Evolutionary conservation across 116 monocot genomes (phyloP).

Genomic region (Trichopus zeylanicus): DNA sequence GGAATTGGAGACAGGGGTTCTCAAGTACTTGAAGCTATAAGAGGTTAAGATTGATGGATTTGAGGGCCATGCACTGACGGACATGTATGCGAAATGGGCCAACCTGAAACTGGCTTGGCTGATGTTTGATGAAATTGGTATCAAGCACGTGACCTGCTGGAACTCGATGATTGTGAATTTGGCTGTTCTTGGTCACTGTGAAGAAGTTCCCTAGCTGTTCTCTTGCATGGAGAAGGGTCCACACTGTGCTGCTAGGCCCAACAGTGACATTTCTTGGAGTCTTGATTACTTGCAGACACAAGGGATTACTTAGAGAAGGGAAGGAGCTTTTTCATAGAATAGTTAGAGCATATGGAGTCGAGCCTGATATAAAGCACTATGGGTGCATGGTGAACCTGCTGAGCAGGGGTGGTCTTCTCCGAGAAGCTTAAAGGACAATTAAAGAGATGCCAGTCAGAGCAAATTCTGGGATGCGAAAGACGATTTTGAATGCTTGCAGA

Average conservation of each 20-base stretch:
- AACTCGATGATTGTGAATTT: conserved; percentile 71
- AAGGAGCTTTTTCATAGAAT: conserved; percentile 37
- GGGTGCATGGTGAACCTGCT: conserved; percentile 79
- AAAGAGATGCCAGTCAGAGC: conserved; percentile 38
- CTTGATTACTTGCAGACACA: conserved; percentile 62
- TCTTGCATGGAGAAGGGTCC: conserved; percentile 36
- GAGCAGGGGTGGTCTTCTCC: conserved; percentile 39
- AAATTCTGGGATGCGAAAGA: conserved; percentile 49
- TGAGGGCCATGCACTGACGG: conserved; percentile 53
- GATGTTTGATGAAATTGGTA: conserved; percentile 46
- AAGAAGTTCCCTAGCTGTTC: conserved; percentile 60
- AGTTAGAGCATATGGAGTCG: conserved; percentile 31
- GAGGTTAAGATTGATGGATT: conserved; percentile 44
- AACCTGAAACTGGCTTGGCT: conserved; percentile 27
- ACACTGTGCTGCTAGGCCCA: conserved; percentile 16
- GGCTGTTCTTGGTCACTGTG: conserved; percentile 43
- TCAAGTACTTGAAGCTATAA: conserved; percentile 16
- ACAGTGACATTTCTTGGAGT: conserved; percentile 55
- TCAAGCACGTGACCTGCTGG: conserved; percentile 66
- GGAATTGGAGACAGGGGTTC: conserved; percentile 31
- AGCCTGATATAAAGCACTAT: conserved; percentile 64
- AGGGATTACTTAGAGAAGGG: conserved; percentile 49
- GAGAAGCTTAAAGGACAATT: conserved; percentile 47
- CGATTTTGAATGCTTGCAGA: conserved; percentile 44
- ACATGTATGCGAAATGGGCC: conserved; percentile 83